Base-by-base conservation (phyloP, 2,329 filamentous ascomycete species). In the Aureobasidium subglaciale region DNA sequence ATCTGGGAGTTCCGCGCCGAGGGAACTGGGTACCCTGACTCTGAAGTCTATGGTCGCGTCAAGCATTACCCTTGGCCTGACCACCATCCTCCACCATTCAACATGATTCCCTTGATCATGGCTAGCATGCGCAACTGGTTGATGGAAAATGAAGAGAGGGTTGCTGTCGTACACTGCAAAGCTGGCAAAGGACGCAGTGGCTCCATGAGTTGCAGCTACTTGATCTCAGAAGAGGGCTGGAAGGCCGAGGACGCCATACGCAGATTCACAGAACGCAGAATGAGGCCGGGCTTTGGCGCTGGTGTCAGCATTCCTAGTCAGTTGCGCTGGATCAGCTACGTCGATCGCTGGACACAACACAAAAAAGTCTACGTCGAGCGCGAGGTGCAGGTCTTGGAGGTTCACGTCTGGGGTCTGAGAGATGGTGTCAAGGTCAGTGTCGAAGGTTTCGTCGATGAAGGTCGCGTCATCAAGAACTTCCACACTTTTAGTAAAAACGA, bases 1-100 rank as follows among this genome's bases (percentile, higher is more conserved):
- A 96, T 99, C 65, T 99, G 92, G 90, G 93, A 99, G 73, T 99
- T 99, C 64, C 85, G 93, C 42, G 93, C 90, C 32, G 93, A 99
- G 70, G 93, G 93, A 5, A 96, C 93, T 0, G 93, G 93, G 1
- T 99, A 99, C 65, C 90, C 90, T 0, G 93, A 99, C 67, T 81
- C 84, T 16, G 88, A 91, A 57, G 92, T 99, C 1, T 90, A 96
- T 68, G 80, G 83, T 30, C 81, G 91, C 3, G 85, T 97, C 60
- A 82, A 86, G 60, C 93, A 99, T 72, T 97, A 91, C 66, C 93
- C 93, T 0, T 99, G 89, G 84, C 93, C 93, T 0, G 93, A 99
- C 68, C 93, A 99, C 68, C 93, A 99, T 68, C 93, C 93, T 3
- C 93, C 93, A 52, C 93, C 93, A 0, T 99, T 99, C 65, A 80